phyloP scores from a whole-genome alignment of 1,284 basidiomycete genomes.

The Prillingera fragicola region DNA sequence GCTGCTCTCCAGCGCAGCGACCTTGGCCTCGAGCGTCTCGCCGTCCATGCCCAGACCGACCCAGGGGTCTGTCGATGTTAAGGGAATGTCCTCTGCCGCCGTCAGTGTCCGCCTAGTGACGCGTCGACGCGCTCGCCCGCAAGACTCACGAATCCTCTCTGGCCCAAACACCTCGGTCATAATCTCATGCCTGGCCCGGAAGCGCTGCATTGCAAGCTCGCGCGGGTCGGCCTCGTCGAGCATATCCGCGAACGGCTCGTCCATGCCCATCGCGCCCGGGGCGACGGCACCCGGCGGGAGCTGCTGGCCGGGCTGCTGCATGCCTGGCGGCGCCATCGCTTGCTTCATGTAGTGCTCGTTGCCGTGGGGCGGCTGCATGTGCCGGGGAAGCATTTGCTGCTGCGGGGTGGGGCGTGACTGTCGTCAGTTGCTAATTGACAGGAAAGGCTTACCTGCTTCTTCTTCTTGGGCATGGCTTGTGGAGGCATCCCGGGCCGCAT shows the following conservation, averaged over 20 bases:
- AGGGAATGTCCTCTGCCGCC: constrained; percentile 9
- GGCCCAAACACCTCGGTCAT: constrained; percentile 41
- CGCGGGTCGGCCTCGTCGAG: constrained; percentile 43
- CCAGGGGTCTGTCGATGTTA: constrained; percentile 28
- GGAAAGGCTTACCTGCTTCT: constrained; percentile 4
- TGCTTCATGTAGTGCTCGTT: constrained; percentile 30
- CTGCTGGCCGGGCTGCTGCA: constrained; percentile 5
- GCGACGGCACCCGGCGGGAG: not conserved
- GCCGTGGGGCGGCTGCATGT: constrained; percentile 5
- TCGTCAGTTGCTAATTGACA: not conserved
- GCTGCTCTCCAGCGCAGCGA: constrained; percentile 33
- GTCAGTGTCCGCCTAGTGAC: too few species aligned
- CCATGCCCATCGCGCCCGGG: not conserved
- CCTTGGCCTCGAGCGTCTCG: constrained; percentile 39
- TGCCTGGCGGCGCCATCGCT: constrained; percentile 17
- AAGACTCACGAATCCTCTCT: constrained; percentile 38
- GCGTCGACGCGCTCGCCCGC: too few species aligned
- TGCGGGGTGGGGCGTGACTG: not conserved
- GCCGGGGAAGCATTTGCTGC: constrained; percentile 6
- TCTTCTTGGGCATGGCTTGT: constrained; percentile 1
- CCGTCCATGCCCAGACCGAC: constrained; percentile 31
- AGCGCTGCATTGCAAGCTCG: constrained; percentile 41
- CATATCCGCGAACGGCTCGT: constrained; percentile 43
- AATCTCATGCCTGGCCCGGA: constrained; percentile 40
- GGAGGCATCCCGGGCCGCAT: constrained; percentile 1